Evolutionary conservation across 2,329 filamentous ascomycete species (phyloP), one percentile per base, ranked within the genome.

Genomic region (Cephalotrichum gorgonifer): DNA sequence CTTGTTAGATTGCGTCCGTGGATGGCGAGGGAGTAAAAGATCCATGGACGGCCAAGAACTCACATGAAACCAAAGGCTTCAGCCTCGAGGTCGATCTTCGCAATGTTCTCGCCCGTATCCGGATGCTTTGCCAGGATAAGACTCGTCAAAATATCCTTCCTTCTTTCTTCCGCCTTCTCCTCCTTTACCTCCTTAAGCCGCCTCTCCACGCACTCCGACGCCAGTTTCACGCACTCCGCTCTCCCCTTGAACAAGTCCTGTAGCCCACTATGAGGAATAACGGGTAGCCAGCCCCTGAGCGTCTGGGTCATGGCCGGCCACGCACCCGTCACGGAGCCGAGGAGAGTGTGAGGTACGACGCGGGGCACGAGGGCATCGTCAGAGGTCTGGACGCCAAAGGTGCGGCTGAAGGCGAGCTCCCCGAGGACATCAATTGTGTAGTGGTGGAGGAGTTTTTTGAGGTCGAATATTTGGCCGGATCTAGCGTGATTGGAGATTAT

Each of bases 41-140:
- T n/a, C n/a, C n/a, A n/a, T n/a, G n/a, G n/a, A n/a, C n/a, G n/a
- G n/a, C n/a, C n/a, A n/a, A n/a, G n/a, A 42, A 52, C 56, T 53
- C 54, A 64, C 62, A 67, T 64, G 44, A 65, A 63, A 1, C 60
- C 64, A 54, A 66, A 67, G 3, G 62, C 62, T 44, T 67, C 62
- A 0, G 63, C 60, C 46, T 63, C 58, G 1, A 66, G 50, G 27
- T 67, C 63, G 2, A 33, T 48, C 35, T 57, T 54, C 1, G 55
- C 57, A n/a, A 67, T 52, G 2, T 39, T 49, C 28, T 58, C 56
- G 0, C 64, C 62, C 1, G 62, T 65, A n/a, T 65, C 62, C 1
- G 64, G 64, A 47, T 66, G 51, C 23, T 56, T 62, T 1, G 64
- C 62, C 14, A 58, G n/a, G 8, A 66, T 65, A n/a, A 67, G 47